A percentile compares a stretch with the other conserved stretches of the same genome.
Conservation (phyloP, 2,329 filamentous ascomycete species). For the Fusarium foetens region DNA sequence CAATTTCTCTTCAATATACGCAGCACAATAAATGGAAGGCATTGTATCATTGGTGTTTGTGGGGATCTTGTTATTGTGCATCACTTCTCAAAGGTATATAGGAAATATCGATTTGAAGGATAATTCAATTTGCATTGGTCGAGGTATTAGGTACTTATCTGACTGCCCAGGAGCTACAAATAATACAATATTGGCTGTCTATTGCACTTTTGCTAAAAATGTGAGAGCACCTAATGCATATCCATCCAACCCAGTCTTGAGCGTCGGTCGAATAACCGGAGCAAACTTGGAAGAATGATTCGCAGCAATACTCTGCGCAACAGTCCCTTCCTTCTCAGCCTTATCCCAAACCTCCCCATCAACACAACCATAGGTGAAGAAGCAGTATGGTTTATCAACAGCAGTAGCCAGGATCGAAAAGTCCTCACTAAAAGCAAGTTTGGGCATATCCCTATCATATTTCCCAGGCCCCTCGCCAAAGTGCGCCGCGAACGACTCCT, state of each 20-base stretch:
- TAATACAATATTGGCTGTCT: no score
- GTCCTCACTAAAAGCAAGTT: constrained; percentile 64
- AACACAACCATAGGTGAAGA: constrained; percentile 37
- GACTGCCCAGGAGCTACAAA: no score
- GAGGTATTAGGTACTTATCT: no score
- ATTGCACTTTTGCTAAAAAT: neutral
- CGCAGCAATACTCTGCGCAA: constrained; percentile 34
- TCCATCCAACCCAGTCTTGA: constrained; percentile 30
- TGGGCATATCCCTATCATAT: constrained; percentile 52
- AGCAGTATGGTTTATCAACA: constrained; percentile 28
- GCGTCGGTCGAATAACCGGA: constrained; percentile 39
- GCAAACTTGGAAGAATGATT: constrained; percentile 44
- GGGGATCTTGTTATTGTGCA: fast-evolving
- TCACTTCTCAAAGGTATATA: neutral
- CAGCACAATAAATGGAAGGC: no score
- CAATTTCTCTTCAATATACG: no score
- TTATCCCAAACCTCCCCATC: constrained; percentile 31
- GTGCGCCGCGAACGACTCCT: constrained; percentile 55
- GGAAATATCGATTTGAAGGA: fast-evolving
- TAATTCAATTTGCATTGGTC: fast-evolving
- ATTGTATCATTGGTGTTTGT: no score
- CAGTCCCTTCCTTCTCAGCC: constrained; percentile 12
- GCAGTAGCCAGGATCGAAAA: constrained; percentile 52
- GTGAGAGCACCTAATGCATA: constrained; percentile 9
- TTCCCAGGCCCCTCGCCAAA: constrained; percentile 48